Conservation (phyloP, 805 yeast species). For the Metschnikowia borealis region DNA sequence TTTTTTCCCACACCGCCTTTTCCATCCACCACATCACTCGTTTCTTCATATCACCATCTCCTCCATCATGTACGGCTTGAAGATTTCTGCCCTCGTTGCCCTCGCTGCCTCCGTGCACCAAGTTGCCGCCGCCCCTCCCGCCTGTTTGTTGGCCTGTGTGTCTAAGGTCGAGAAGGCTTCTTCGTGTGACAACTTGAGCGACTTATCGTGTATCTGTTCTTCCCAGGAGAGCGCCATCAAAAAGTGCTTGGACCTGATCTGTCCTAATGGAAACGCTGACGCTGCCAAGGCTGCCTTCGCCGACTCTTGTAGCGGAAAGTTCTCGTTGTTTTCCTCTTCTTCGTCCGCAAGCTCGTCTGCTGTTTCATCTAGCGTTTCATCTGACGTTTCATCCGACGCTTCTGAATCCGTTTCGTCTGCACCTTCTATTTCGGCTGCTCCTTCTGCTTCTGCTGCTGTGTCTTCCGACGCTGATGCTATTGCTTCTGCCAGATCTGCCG, state of each 20-base stretch:
- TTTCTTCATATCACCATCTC: neutral
- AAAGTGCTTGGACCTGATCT: constrained; percentile 59
- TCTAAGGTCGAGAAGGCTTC: constrained; percentile 60
- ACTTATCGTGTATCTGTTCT: constrained; percentile 66
- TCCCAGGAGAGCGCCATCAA: constrained; percentile 50
- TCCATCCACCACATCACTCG: constrained; percentile 1
- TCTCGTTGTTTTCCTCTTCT: constrained; percentile 27
- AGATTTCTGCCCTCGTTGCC: constrained; percentile 19
- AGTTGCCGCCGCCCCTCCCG: constrained; percentile 77
- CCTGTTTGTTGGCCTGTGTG: constrained; percentile 88
- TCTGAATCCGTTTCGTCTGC: constrained; percentile 8
- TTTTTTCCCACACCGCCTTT: constrained; percentile 5
- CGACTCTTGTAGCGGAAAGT: constrained; percentile 46
- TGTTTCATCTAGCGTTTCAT: constrained; percentile 11
- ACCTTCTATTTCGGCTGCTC: constrained; percentile 14
- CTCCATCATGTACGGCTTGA: constrained; percentile 12
- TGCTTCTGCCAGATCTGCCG: constrained; percentile 21
- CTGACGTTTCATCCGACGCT: constrained; percentile 8
- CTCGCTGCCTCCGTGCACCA: constrained; percentile 41
- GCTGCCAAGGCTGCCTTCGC: constrained; percentile 60
- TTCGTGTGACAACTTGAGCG: constrained; percentile 55
- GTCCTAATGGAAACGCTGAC: constrained; percentile 61
- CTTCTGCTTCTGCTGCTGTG: constrained; percentile 22
- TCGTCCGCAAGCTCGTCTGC: constrained; percentile 13
- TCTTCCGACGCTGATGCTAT: constrained; percentile 17